Evolutionary conservation across 768 basidiomycete genomes (phyloP).

Genomic region (Trametes sanguinea): DNA sequence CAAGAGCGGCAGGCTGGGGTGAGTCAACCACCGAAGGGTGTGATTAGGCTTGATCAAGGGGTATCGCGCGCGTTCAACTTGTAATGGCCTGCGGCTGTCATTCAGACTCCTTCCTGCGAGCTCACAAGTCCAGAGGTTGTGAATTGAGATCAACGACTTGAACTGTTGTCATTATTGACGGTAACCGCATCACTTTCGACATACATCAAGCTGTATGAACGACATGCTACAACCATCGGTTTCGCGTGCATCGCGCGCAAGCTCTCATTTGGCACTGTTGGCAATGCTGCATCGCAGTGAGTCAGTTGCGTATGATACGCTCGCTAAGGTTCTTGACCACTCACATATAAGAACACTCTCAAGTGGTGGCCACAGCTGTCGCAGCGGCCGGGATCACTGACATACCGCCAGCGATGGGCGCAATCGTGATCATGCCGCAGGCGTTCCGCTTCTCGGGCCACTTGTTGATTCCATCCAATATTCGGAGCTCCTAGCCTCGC

Average conservation of each 20-base stretch:
- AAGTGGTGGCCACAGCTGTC: slow-evolving; percentile 47
- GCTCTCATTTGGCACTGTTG: slow-evolving; percentile 35
- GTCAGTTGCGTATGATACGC: not conserved
- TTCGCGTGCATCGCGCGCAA: slow-evolving; percentile 41
- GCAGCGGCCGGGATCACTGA: slow-evolving; percentile 46
- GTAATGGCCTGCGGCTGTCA: no score
- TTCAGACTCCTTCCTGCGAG: no score
- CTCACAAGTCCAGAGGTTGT: no score
- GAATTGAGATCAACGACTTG: no score
- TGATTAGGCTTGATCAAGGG: no score
- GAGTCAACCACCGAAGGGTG: no score
- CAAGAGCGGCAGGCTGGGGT: no score
- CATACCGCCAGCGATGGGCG: slow-evolving; percentile 45
- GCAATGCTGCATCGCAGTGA: slow-evolving; percentile 33
- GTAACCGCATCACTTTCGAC: no score
- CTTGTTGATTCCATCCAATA: not conserved
- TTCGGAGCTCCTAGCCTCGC: not conserved
- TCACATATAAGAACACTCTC: slow-evolving; percentile 50
- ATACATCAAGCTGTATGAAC: not conserved
- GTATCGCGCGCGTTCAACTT: no score
- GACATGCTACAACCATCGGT: slow-evolving; percentile 32
- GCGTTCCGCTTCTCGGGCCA: slow-evolving; percentile 37
- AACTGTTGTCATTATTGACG: no score
- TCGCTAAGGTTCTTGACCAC: slow-evolving; percentile 21
- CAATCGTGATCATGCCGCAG: slow-evolving; percentile 61